Conservation (phyloP, 2,329 filamentous ascomycete genomes). For the Scedosporium minutisporum region DNA sequence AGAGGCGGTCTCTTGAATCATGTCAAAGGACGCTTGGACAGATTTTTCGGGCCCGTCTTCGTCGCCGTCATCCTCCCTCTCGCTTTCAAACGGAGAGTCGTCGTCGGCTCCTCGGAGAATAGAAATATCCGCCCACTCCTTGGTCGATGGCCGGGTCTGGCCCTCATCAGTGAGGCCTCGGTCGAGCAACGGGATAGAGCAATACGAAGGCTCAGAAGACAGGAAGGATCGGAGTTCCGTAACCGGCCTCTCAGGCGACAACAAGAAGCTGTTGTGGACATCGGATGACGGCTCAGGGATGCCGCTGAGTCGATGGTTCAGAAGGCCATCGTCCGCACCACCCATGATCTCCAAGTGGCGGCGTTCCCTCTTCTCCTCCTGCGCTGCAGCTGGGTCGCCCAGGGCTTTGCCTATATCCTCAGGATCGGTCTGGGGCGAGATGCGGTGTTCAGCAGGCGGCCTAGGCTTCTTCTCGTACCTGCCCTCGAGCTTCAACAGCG, state of each 20-base stretch:
- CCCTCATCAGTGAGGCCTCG: constrained; percentile 49
- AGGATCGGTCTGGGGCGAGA: constrained; percentile 2
- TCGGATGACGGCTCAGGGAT: constrained; percentile 5
- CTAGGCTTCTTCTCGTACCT: constrained; percentile 55
- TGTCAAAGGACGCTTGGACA: constrained; percentile 11
- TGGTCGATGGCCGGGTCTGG: constrained; percentile 27
- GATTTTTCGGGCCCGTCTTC: neutral
- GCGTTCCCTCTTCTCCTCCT: constrained; percentile 72
- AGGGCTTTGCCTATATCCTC: neutral
- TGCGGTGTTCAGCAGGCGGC: constrained; percentile 28
- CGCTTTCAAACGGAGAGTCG: neutral
- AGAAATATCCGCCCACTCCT: constrained; percentile 46
- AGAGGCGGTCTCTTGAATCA: constrained; percentile 2
- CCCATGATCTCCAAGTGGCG: constrained; percentile 32
- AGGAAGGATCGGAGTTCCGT: constrained; percentile 37
- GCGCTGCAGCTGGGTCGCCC: constrained; percentile 32
- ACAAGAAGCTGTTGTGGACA: constrained; percentile 9
- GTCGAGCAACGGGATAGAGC: constrained; percentile 67
- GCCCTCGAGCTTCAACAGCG: constrained; percentile 83
- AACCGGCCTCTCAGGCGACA: constrained; percentile 3
- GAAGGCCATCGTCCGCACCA: constrained; percentile 25
- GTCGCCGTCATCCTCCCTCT: constrained; percentile 7
- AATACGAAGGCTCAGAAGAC: constrained; percentile 64
- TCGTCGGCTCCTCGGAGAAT: constrained; percentile 41
- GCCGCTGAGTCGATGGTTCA: constrained; percentile 14